phyloP scores from a whole-genome alignment of 208 protist genomes.

The Entamoeba invadens region DNA sequence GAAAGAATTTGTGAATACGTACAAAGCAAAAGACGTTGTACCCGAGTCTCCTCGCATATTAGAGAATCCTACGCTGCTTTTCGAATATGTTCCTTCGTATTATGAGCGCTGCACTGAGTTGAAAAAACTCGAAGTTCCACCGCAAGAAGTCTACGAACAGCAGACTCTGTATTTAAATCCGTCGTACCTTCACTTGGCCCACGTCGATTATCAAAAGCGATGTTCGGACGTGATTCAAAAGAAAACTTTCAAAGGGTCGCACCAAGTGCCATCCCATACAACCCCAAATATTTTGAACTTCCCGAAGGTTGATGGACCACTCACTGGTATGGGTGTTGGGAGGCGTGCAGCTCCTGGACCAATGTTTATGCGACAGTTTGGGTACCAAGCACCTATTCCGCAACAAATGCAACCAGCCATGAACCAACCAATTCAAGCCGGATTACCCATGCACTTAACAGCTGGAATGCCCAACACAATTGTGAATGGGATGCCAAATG shows the following conservation, averaged over 20 bases:
- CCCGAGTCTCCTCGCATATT: neutral
- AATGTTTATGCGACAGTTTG: too few species aligned
- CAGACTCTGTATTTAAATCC: neutral
- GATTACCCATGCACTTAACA: too few species aligned
- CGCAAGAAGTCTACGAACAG: neutral
- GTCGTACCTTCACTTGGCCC: neutral
- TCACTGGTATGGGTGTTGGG: too few species aligned
- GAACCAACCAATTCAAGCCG: too few species aligned
- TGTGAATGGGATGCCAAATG: too few species aligned
- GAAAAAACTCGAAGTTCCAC: neutral
- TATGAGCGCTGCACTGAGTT: neutral
- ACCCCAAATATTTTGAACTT: too few species aligned
- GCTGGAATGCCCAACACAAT: too few species aligned
- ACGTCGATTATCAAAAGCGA: neutral
- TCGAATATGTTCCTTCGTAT: neutral
- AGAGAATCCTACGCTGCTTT: neutral
- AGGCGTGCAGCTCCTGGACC: too few species aligned
- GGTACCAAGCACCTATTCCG: too few species aligned
- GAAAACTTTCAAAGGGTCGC: neutral
- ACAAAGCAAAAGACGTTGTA: neutral
- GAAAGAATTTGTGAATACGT: neutral
- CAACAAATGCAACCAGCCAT: too few species aligned
- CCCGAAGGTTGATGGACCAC: too few species aligned
- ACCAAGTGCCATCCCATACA: neutral
- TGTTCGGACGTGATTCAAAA: neutral